Conservation (phyloP, 805 yeast species). For the Candida sakaeoensis region DNA sequence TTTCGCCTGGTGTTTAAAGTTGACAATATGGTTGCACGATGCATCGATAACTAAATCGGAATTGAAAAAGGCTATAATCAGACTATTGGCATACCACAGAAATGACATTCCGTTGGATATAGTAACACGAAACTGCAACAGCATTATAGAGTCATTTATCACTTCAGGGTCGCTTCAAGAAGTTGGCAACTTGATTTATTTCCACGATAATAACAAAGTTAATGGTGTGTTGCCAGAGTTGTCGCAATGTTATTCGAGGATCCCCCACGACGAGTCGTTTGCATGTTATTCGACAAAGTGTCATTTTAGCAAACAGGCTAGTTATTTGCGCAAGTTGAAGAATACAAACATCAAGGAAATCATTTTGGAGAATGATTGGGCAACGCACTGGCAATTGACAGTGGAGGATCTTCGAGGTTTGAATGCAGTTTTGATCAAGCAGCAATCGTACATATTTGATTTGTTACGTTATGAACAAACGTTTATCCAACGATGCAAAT, state of each 20-base stretch:
- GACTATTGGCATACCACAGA: slow-evolving; percentile 48
- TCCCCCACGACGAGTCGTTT: slow-evolving; percentile 15
- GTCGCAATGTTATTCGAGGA: slow-evolving; percentile 45
- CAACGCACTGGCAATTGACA: slow-evolving; percentile 60
- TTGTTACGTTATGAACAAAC: slow-evolving; percentile 67
- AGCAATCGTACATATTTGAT: slow-evolving; percentile 76
- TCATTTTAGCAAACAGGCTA: slow-evolving; percentile 27
- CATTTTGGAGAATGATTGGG: slow-evolving; percentile 52
- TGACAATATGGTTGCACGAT: slow-evolving; percentile 52
- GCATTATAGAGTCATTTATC: slow-evolving; percentile 41
- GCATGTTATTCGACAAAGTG: slow-evolving; percentile 38
- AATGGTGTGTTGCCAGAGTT: slow-evolving; percentile 44
- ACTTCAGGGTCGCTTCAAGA: slow-evolving; percentile 35
- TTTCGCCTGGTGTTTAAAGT: slow-evolving; percentile 52
- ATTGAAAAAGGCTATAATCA: slow-evolving; percentile 50
- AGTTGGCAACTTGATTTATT: slow-evolving; percentile 13
- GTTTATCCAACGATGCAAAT: slow-evolving; percentile 62
- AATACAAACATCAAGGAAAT: slow-evolving; percentile 24
- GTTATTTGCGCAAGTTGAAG: slow-evolving; percentile 22
- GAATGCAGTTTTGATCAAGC: slow-evolving; percentile 50
- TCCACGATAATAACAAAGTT: slow-evolving; percentile 18
- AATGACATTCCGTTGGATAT: slow-evolving; percentile 48
- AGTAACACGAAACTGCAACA: slow-evolving; percentile 49
- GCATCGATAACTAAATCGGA: slow-evolving; percentile 47
- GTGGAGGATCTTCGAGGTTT: slow-evolving; percentile 50